These are phyloP conservation scores for Strigomonas galati DNA, from an alignment of 208 protist genomes.

Conservation along the genomic window DNA sequence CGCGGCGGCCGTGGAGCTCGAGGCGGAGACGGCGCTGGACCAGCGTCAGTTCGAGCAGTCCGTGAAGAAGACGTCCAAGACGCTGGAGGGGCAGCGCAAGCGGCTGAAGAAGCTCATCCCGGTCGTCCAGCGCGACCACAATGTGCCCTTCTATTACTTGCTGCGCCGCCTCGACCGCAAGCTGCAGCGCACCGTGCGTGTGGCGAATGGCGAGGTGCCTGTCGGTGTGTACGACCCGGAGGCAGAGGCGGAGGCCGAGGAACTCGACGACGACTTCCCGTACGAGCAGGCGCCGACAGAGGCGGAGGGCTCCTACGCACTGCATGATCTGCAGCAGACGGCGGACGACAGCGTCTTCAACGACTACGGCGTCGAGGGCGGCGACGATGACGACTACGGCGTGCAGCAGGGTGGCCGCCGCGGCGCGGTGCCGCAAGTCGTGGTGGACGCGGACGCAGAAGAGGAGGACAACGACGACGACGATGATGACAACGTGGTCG, in stretches of 20 bases:
- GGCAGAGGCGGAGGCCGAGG: slow-evolving; percentile 17
- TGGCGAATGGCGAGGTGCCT: slow-evolving; percentile 43
- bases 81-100: slow-evolving; percentile 49
- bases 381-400: slow-evolving; percentile 6
- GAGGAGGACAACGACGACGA: slow-evolving; percentile 1
- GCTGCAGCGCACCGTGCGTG: slow-evolving; percentile 38
- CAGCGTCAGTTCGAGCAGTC: slow-evolving; percentile 63
- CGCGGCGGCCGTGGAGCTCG: slow-evolving; percentile 50
- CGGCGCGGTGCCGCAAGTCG: slow-evolving; percentile 1
- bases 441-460: neutral
- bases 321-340: slow-evolving; percentile 59
- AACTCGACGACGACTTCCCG: slow-evolving; percentile 7
- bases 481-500: neutral
- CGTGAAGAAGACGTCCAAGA: slow-evolving; percentile 49
- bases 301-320: slow-evolving; percentile 21
- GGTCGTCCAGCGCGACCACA: slow-evolving; percentile 46
- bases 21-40: slow-evolving; percentile 71
- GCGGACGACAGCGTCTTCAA: slow-evolving; percentile 76
- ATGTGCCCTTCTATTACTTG: slow-evolving; percentile 65
- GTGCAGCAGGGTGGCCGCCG: neutral
- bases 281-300: neutral
- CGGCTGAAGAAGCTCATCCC: slow-evolving; percentile 59
- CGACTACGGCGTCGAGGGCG: slow-evolving; percentile 30
- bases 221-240: slow-evolving; percentile 25
- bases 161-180: slow-evolving; percentile 57